These are phyloP conservation scores for Lactarius trivialis DNA, from an alignment of 768 basidiomycete species.

Conservation along the genomic window DNA sequence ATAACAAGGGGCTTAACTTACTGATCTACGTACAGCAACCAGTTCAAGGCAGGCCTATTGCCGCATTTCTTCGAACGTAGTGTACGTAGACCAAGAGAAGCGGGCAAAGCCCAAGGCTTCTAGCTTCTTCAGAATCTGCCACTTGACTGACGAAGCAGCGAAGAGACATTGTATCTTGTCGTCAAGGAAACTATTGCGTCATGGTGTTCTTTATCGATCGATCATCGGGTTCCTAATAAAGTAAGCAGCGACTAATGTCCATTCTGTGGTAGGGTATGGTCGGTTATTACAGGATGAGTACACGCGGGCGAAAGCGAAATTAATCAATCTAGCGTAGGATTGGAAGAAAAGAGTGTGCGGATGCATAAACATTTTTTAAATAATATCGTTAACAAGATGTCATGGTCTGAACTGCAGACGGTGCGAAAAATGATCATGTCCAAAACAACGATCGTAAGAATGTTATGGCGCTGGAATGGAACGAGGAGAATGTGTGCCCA, in stretches of 20 bases:
- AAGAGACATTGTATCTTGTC: neutral
- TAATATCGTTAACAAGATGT: constrained; percentile 8
- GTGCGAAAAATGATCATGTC: neutral
- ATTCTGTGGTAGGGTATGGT: constrained; percentile 4
- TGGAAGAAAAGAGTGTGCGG: neutral
- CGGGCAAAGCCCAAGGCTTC: neutral
- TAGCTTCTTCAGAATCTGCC: neutral
- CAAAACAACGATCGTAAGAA: neutral
- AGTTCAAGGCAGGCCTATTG: neutral
- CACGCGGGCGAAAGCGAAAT: constrained; percentile 4
- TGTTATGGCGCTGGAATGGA: constrained; percentile 2
- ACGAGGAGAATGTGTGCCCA: constrained; percentile 3
- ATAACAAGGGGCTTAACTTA: too few relatives aligned
- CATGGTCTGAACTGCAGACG: neutral
- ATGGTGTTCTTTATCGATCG: neutral
- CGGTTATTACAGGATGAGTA: neutral
- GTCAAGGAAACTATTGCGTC: neutral
- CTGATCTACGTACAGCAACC: neutral
- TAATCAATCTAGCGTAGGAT: neutral
- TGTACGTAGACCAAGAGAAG: neutral
- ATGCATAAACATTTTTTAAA: constrained; percentile 15
- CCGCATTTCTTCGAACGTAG: neutral
- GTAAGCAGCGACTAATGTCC: constrained; percentile 3
- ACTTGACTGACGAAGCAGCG: neutral
- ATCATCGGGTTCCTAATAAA: neutral